phyloP scores from a whole-genome alignment of 2,329 filamentous ascomycete species.

The Trichophyton mentagrophytes region DNA sequence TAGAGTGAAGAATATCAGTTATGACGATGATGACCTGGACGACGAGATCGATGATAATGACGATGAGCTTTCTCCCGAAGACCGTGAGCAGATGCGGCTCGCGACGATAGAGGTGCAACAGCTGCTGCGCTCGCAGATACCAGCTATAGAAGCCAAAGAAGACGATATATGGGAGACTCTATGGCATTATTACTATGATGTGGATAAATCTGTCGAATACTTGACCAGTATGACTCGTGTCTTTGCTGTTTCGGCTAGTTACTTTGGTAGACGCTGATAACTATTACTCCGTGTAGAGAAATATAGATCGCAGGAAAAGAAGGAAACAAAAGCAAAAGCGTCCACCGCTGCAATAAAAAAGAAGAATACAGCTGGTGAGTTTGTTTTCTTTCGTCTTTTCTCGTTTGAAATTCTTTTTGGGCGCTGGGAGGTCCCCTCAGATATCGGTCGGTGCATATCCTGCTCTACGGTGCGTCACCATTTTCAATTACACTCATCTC shows the following conservation, averaged over 20 bases:
- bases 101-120: conserved; percentile 55
- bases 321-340: conserved; percentile 3
- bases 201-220: conserved; percentile 72
- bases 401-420: background rate
- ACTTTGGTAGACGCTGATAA: background rate
- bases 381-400: background rate
- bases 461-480: conserved; percentile 1
- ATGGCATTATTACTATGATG: conserved; percentile 93
- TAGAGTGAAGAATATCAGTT: conserved; percentile 33
- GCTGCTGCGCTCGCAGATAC: conserved; percentile 48
- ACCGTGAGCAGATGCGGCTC: conserved; percentile 46
- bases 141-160: conserved; percentile 49
- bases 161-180: conserved; percentile 75
- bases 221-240: conserved; percentile 46
- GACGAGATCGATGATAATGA: conserved; percentile 28
- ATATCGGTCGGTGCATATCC: background rate
- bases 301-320: conserved; percentile 4
- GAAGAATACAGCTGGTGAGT: conserved; percentile 8
- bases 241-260: background rate
- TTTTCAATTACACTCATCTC: background rate
- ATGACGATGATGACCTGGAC: conserved; percentile 31
- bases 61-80: conserved; percentile 29
- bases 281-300: conserved; percentile 8
- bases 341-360: background rate
- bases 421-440: background rate